phyloP scores from a whole-genome alignment of 192 early-diverging fungal genomes.

The Podila epicladia region DNA sequence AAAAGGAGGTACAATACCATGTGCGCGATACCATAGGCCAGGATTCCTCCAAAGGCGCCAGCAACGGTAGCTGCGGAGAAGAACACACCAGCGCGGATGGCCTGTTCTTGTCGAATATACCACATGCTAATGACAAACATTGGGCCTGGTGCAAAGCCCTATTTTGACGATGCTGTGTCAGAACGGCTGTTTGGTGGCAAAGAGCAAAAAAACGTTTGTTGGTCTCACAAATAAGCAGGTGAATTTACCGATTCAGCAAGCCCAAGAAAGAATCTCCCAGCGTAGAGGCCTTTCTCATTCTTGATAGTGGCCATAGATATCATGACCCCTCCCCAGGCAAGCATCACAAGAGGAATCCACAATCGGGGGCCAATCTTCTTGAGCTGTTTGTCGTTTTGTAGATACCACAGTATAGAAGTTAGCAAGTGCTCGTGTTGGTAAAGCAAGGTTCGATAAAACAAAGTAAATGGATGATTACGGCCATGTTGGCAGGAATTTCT shows the following conservation, averaged over 20 bases:
- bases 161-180: too few species aligned
- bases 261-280: slow-evolving; percentile 62
- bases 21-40: slow-evolving; percentile 64
- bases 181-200: too few species aligned
- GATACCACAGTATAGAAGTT: background rate
- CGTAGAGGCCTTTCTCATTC: slow-evolving; percentile 44
- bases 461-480: too few species aligned
- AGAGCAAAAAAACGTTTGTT: too few species aligned
- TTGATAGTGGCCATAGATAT: slow-evolving; percentile 1
- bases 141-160: slow-evolving; percentile 4
- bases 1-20: too few species aligned
- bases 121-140: slow-evolving; percentile 47
- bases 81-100: slow-evolving; percentile 57
- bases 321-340: background rate
- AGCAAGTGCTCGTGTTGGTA: background rate
- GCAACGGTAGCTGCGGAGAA: slow-evolving; percentile 55
- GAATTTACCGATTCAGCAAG: slow-evolving; percentile 51
- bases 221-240: background rate
- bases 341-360: slow-evolving; percentile 10
- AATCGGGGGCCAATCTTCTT: slow-evolving; percentile 2
- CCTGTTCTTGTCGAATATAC: slow-evolving; percentile 60
- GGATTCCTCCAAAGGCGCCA: slow-evolving; percentile 64
- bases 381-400: background rate
- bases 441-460: too few species aligned
- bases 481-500: slow-evolving; percentile 10